These are phyloP conservation scores for Lentinula sp. DNA, from an alignment of 768 basidiomycete genomes.

Conservation along the genomic window DNA sequence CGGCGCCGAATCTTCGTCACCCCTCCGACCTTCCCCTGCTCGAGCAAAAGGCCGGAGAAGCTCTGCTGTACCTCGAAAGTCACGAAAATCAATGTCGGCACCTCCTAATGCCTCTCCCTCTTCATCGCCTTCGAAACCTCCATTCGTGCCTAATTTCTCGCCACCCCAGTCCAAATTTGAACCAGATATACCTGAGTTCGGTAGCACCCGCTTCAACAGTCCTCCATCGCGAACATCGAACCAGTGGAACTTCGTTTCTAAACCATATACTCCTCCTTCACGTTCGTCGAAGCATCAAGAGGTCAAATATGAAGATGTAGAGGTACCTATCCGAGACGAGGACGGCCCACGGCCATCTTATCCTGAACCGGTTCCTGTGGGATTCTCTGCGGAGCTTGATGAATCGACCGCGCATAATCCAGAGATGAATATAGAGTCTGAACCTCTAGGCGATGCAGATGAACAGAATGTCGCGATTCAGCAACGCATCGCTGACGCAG, in stretches of 20 bases:
- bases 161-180: slow-evolving; percentile 54
- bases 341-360: slow-evolving; percentile 12
- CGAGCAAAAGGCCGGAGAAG: slow-evolving; percentile 38
- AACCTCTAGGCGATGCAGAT: slow-evolving; percentile 15
- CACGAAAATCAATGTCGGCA: slow-evolving; percentile 68
- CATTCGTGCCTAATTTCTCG: slow-evolving; percentile 21
- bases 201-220: not conserved
- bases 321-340: slow-evolving; percentile 6
- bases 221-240: slow-evolving; percentile 21
- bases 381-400: slow-evolving; percentile 3
- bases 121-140: slow-evolving; percentile 30
- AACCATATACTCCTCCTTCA: slow-evolving; percentile 11
- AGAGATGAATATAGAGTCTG: slow-evolving; percentile 13
- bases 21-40: slow-evolving; percentile 54
- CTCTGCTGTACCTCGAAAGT: slow-evolving; percentile 33
- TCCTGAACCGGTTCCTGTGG: slow-evolving; percentile 11
- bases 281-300: slow-evolving; percentile 10
- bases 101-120: slow-evolving; percentile 51
- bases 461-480: slow-evolving; percentile 27
- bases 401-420: not conserved
- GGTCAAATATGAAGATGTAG: slow-evolving; percentile 22
- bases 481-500: slow-evolving; percentile 30
- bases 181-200: slow-evolving; percentile 31
- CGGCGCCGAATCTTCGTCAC: slow-evolving; percentile 84
- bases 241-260: slow-evolving; percentile 11